These are phyloP conservation scores for Tuber brumale DNA, from an alignment of 495 filamentous ascomycete species.

Conservation along the genomic window DNA sequence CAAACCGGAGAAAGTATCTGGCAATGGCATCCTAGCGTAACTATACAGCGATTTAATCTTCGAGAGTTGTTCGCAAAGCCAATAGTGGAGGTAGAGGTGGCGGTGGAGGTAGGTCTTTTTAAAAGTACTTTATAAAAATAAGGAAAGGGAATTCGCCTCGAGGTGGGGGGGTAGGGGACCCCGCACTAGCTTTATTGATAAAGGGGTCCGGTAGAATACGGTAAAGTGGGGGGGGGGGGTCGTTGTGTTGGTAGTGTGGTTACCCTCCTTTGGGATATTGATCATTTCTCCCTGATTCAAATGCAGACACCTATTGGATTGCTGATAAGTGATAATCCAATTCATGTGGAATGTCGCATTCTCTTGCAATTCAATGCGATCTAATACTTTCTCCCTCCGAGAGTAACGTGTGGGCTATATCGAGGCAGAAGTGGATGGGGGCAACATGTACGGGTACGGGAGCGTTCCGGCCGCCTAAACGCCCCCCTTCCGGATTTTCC, in stretches of 20 bases:
- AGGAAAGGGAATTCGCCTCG: background rate
- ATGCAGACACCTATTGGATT: background rate
- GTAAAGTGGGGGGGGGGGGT: background rate
- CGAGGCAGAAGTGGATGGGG: background rate
- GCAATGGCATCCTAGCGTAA: conserved; percentile 21
- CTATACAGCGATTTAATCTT: conserved; percentile 4
- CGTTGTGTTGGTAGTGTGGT: background rate
- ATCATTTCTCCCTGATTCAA: background rate
- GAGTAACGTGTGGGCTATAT: background rate
- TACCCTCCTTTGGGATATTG: background rate
- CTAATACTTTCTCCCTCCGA: background rate
- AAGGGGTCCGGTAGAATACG: background rate
- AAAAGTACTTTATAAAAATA: background rate
- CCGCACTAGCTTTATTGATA: background rate
- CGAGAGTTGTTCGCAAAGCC: background rate
- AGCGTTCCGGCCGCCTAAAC: background rate
- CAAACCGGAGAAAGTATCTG: conserved; percentile 26
- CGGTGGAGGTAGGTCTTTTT: background rate
- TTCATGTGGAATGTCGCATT: background rate
- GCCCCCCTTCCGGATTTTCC: background rate
- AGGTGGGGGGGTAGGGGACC: background rate
- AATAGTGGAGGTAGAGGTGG: background rate
- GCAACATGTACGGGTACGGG: background rate
- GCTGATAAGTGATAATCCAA: background rate
- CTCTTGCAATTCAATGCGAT: background rate